Percentiles rank a stretch among this genome's conserved stretches.
Conservation (phyloP, 2,329 filamentous ascomycete species). For the Verticillium dahliae region DNA sequence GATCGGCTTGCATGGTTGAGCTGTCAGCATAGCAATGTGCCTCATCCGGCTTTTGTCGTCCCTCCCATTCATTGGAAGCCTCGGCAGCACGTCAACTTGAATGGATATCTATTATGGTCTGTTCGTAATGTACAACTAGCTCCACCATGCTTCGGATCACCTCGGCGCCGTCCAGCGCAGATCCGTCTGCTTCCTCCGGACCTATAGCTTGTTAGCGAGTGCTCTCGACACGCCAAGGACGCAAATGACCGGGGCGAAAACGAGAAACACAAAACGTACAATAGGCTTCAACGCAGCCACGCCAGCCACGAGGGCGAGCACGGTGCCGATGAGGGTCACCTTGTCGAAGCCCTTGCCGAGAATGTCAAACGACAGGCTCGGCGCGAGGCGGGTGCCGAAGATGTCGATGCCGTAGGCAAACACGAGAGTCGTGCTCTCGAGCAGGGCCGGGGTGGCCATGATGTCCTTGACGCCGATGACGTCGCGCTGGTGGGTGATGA, state of each 20-base stretch:
- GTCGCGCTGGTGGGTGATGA: slow-evolving; percentile 76
- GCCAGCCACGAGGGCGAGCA: slow-evolving; percentile 70
- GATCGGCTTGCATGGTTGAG: no score
- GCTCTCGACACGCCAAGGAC: background rate
- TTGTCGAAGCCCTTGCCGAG: slow-evolving; percentile 93
- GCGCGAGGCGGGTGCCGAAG: slow-evolving; percentile 80
- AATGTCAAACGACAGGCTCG: slow-evolving; percentile 86
- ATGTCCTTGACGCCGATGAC: slow-evolving; percentile 69
- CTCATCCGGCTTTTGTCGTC: no score
- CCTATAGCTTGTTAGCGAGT: slow-evolving; percentile 33
- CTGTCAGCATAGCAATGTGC: no score
- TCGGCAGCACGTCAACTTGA: background rate
- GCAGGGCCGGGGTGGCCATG: slow-evolving; percentile 66
- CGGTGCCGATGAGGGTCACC: slow-evolving; percentile 74
- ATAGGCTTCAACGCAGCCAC: slow-evolving; percentile 77
- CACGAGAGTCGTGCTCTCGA: slow-evolving; percentile 89
- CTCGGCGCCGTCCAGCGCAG: slow-evolving; percentile 46
- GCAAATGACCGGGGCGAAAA: background rate
- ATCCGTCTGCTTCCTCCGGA: slow-evolving; percentile 63
- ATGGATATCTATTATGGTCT: background rate
- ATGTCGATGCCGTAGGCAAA: slow-evolving; percentile 85
- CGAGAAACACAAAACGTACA: slow-evolving; percentile 47
- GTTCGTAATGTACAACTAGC: background rate
- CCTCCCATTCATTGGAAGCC: background rate
- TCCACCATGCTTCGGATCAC: slow-evolving; percentile 8